Evolutionary conservation across 495 filamentous ascomycete species (phyloP).

Genomic region (Neohortaea acidophila): DNA sequence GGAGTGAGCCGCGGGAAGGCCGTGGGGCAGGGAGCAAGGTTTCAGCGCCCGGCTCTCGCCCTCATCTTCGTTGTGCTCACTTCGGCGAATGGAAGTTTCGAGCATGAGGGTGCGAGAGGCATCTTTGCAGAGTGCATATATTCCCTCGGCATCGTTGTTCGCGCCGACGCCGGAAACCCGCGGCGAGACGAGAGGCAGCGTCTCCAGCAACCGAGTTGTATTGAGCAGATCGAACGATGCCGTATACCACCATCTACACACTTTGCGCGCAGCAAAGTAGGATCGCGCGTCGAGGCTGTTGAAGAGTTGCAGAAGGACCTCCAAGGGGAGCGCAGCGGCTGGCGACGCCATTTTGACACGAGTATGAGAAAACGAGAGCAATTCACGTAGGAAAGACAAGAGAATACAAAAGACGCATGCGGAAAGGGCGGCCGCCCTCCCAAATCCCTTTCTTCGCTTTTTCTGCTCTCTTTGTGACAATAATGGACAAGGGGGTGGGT

Average conservation of each 20-base stretch:
- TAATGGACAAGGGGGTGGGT: too few species aligned
- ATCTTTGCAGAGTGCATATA: conserved; percentile 8
- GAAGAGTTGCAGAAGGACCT: conserved; percentile 16
- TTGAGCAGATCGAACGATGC: conserved; percentile 9
- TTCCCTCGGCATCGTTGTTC: not conserved
- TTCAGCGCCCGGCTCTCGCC: not conserved
- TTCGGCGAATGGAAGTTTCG: conserved; percentile 5
- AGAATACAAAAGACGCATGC: not conserved
- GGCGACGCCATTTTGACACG: conserved; percentile 4
- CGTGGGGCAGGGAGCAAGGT: not conserved
- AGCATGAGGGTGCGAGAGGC: conserved; percentile 11
- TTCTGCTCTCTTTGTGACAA: not conserved
- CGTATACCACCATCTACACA: conserved; percentile 14
- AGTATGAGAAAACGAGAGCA: conserved; percentile 5
- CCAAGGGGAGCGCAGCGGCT: conserved; percentile 10
- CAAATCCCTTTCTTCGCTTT: not conserved
- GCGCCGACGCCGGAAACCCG: conserved; percentile 1
- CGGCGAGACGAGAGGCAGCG: conserved; percentile 15
- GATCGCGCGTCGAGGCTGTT: conserved; percentile 10
- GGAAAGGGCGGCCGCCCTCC: not conserved
- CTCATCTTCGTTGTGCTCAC: not conserved
- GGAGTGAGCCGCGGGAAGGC: not conserved
- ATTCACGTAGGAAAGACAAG: not conserved
- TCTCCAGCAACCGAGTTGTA: conserved; percentile 7
- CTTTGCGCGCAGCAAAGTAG: conserved; percentile 16